Percentiles rank a stretch among this genome's conserved stretches.
Conservation (phyloP, 768 basidiomycete genomes). For the Leccinellum albellum region DNA sequence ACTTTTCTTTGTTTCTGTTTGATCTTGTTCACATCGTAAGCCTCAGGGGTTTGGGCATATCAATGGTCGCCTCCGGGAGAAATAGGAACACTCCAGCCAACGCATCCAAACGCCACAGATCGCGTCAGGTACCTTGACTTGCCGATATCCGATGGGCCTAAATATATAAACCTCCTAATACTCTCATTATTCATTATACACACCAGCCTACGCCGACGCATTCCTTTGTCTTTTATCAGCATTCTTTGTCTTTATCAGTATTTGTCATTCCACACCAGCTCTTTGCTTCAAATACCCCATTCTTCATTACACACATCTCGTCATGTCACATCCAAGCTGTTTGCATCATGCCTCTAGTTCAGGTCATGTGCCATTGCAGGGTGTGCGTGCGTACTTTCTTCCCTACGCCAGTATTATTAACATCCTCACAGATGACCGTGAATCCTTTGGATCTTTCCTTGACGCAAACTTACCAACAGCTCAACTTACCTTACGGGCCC, state of each 20-base stretch:
- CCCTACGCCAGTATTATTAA: background rate
- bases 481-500: background rate
- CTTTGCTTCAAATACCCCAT: background rate
- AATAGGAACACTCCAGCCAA: background rate
- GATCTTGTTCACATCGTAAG: background rate
- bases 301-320: background rate
- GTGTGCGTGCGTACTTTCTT: constrained; percentile 4
- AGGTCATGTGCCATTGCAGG: background rate
- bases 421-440: background rate
- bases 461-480: background rate
- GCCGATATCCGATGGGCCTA: no score
- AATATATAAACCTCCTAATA: background rate
- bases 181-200: background rate
- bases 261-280: background rate
- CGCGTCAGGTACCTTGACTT: background rate
- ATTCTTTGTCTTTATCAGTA: no score
- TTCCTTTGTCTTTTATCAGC: no score
- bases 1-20: background rate
- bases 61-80: background rate
- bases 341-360: background rate
- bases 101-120: background rate
- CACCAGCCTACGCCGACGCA: background rate
- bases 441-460: background rate
- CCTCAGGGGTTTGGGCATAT: background rate
- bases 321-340: constrained; percentile 1